Evolutionary conservation across 345 rosid species (phyloP), one percentile per base, ranked within the genome.

Genomic region (Dimocarpus longan): DNA sequence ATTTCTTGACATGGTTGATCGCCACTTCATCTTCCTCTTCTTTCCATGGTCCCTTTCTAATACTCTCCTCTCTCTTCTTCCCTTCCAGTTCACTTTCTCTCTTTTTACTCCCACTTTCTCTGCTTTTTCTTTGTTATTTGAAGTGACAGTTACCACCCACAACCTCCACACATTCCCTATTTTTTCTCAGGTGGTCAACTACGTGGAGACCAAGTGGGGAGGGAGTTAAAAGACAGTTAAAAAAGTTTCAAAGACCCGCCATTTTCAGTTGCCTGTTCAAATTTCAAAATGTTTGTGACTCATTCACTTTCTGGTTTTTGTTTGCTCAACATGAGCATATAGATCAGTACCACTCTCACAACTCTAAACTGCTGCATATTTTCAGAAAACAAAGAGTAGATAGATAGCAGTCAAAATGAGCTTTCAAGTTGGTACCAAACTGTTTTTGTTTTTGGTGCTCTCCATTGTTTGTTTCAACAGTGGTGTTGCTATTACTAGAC

Each of bases 1-100:
- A 87, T 71, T 80, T 84, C 70, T 81, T 87, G 2, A 95, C 98
- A 44, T 91, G 97, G 85, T 82, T 91, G 24, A 88, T 80, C 4
- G 91, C 80, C 2, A 91, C 94, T 62, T 91, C 85, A 73, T 93
- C 97, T 85, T 95, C 98, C 68, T 95, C 97, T 0, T 87, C 87
- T 82, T 90, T 92, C 98, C 98, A 93, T 67, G 98, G 95, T 48
- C 98, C 98, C 87, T 95, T 95, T 79, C 91, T 87, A 0, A 87
- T 54, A 8, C 7, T 87, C 42, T 87, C 90, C 37, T 78, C 89
- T 69, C 75, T 81, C 82, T 75, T 76, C 52, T 32, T 32, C 4
- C 54, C 78, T 74, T 86, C 92, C 92, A 83, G 76, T 79, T 66
- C 80, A 50, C 56, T 12, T 15, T 11, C 1, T 11, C 16, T 50